Base-by-base conservation (phyloP, 2,329 filamentous ascomycete genomes). In the Teratosphaeriaceae sp. region DNA sequence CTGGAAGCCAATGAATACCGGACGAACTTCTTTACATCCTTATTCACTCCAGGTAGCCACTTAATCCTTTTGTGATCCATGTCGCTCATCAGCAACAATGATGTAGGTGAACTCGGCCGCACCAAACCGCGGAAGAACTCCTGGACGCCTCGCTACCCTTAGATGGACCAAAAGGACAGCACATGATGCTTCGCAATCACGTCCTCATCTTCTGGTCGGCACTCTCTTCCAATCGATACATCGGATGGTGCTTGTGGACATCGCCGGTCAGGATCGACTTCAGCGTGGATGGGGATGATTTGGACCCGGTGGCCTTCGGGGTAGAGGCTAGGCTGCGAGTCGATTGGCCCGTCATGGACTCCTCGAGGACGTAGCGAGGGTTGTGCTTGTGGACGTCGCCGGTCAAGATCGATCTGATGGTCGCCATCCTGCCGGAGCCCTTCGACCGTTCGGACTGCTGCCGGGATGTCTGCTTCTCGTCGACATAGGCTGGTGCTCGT, bases 301-400 rank as follows among this genome's bases (percentile, higher is more conserved):
- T 26, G 12, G 23, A 9, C 3, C 19, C 15, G 3, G 21, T 21
- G 9, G 41, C 27, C n/a, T 37, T 38, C 26, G 21, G 35, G 11
- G 19, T n/a, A 4, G 15, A 13, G 4, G 22, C 11, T 31, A 11
- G 2, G 15, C 5, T 31, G 38, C 20, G 22, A 3, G 22, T 20
- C 37, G 15, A 33, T 18, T 30, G 40, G 33, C 35, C 41, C 6
- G 24, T 43, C 23, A 45, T 13, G 13, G 27, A 34, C 19, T 41
- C 30, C 23, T 47, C 44, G 12, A 44, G 21, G 6, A 31, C 30
- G 34, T 48, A 48, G 20, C 20, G 39, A 19, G 39, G 37, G 34
- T 49, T 31, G 37, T 46, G 40, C 41, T 46, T 43, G 21, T 49
- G 46, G n/a, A 44, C 46, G 21, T 46, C 40, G 30, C 46, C 46